Evolutionary conservation across 495 filamentous ascomycete species (phyloP), one percentile per base, ranked within the genome.

Genomic region (Penicillium samsonianum): DNA sequence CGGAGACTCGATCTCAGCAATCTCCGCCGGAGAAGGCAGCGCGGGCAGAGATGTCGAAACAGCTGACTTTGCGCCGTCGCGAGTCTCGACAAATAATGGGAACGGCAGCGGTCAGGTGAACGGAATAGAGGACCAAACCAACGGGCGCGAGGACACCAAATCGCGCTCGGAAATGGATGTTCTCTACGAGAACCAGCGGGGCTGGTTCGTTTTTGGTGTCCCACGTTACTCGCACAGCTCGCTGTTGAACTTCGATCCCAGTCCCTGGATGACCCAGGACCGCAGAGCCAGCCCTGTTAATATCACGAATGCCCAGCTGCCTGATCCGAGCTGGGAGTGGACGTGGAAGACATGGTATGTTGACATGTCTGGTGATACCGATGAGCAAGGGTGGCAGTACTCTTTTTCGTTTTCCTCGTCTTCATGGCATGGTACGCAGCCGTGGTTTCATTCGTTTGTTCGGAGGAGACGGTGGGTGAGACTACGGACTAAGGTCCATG

Each of bases 301-400:
- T 67, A 95, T 96, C 57, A 83, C 86, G 50, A 95, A 92, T 57
- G 91, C 93, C 1, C 95, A 98, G 68, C 79, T 95, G 2, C 94
- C 95, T 0, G 95, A 98, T 68, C 95, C 95, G 3, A 90, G 87
- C 65, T 99, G 95, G 95, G 84, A 88, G 71, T 98, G 94, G 94
- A 87, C 82, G 5, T 99, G 94, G 95, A 84, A 87, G 55, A 86
- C 87, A 37, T 99, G 95, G 95, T 91, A 89, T 60, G 86, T 96
- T 22, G 92, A 99, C 66, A 90, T 91, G 80, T 87, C 90, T 8
- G 84, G 84, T n/a, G 85, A 90, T 59, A 84, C 90, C 10, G 95
- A 98, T 63, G 87, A 93, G 57, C 91, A 96, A 59, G 95, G 95
- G 3, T 99, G 95, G 95, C 83, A 92, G 65, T 99, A 99, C 66